A percentile compares a stretch with the other conserved stretches of the same genome.
Conservation (phyloP, 495 filamentous ascomycete species). For the Penicillium desertorum region DNA sequence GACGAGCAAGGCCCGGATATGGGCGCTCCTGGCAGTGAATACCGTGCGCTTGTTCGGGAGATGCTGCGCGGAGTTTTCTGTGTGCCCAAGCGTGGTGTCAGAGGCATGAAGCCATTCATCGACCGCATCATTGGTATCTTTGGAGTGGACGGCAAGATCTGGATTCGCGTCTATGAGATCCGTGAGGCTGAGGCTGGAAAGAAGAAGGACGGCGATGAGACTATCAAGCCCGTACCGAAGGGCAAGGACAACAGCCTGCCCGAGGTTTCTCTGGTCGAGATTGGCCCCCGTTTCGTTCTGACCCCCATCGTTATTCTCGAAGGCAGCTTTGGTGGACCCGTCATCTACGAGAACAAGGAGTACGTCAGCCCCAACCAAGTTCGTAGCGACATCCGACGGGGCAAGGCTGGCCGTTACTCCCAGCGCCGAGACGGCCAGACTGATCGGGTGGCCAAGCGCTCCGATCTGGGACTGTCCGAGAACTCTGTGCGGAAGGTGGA, state of each 20-base stretch:
- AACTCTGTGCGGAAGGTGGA: conserved; percentile 61
- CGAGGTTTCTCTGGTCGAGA: conserved; percentile 83
- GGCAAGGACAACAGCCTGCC: conserved; percentile 49
- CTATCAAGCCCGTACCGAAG: conserved; percentile 36
- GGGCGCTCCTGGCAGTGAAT: conserved; percentile 43
- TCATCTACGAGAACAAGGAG: conserved; percentile 98
- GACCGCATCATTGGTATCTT: conserved; percentile 95
- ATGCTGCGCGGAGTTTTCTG: conserved; percentile 90
- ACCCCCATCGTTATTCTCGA: conserved; percentile 97
- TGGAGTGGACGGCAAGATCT: conserved; percentile 91
- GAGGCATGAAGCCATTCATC: conserved; percentile 91
- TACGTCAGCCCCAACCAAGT: conserved; percentile 97
- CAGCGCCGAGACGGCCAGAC: conserved; percentile 67
- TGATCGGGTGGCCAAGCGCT: conserved; percentile 70
- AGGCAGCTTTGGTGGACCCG: conserved; percentile 90
- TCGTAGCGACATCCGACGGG: conserved; percentile 69
- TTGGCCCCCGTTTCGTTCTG: conserved; percentile 90
- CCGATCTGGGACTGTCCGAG: conserved; percentile 69
- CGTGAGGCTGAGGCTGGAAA: conserved; percentile 67
- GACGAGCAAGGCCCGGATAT: conserved; percentile 59
- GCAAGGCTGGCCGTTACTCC: conserved; percentile 74
- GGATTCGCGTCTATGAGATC: conserved; percentile 94
- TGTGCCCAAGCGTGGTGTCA: conserved; percentile 76
- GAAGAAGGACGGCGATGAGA: conserved; percentile 36
- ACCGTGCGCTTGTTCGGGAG: conserved; percentile 56